These are phyloP conservation scores for Larix sibirica DNA, from an alignment of 83 land plant genomes.

Conservation along the genomic window DNA sequence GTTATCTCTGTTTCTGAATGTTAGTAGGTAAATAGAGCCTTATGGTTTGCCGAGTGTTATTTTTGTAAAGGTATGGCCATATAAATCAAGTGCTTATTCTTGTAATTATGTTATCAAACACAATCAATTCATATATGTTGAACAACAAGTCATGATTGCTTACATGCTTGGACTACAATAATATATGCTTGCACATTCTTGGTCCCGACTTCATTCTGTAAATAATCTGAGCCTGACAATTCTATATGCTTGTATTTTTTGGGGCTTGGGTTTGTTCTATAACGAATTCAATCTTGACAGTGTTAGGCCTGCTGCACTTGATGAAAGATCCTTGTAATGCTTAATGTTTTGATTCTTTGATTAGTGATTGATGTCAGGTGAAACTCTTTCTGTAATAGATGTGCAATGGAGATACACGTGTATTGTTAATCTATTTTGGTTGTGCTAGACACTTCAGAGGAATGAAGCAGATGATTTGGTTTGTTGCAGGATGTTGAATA, in stretches of 20 bases:
- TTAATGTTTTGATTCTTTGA: neutral
- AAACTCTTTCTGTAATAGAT: no score
- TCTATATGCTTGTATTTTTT: no score
- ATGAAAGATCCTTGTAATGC: neutral
- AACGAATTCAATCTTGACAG: neutral
- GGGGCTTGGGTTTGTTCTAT: neutral
- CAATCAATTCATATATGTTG: neutral
- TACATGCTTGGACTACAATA: neutral
- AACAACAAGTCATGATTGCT: neutral
- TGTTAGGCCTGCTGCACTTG: neutral
- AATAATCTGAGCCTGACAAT: no score
- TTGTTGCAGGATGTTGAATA: slow-evolving; percentile 64
- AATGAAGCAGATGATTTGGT: neutral
- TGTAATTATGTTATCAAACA: neutral
- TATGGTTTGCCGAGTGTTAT: no score
- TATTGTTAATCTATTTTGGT: neutral
- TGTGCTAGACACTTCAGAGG: neutral
- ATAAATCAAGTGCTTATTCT: no score
- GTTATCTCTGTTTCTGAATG: no score
- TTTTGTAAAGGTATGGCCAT: no score
- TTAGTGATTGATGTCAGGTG: no score
- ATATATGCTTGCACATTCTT: no score
- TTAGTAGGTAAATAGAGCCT: no score
- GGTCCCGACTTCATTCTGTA: no score
- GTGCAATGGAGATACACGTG: no score